phyloP scores from a whole-genome alignment of 345 rosid species.

The Kandelia obovata region DNA sequence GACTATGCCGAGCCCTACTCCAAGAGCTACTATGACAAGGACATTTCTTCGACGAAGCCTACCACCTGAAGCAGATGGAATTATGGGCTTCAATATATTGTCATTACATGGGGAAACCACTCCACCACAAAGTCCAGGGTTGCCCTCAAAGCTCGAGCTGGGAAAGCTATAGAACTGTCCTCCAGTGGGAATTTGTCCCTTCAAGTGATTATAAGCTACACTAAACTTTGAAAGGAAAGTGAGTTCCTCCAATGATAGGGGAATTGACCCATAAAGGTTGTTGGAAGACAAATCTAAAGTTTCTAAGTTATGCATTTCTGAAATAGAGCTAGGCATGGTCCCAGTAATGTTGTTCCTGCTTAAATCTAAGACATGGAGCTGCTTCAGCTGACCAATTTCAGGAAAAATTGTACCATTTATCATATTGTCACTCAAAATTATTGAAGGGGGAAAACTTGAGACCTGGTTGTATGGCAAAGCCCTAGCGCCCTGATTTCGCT shows the following conservation, averaged over 20 bases:
- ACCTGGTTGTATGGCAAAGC: constrained; percentile 75
- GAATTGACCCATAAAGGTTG: constrained; percentile 63
- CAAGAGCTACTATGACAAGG: constrained; percentile 56
- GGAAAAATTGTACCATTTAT: constrained; percentile 59
- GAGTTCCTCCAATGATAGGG: constrained; percentile 60
- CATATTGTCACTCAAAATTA: constrained; percentile 57
- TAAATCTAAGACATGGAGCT: constrained; percentile 85
- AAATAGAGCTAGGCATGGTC: constrained; percentile 59
- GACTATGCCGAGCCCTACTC: constrained; percentile 54
- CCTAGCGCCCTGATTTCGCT: constrained; percentile 60
- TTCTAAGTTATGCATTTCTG: constrained; percentile 72
- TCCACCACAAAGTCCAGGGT: constrained; percentile 68
- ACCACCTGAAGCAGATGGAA: constrained; percentile 31
- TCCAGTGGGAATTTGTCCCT: constrained; percentile 65
- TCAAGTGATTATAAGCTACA: constrained; percentile 73
- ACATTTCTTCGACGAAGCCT: constrained; percentile 56
- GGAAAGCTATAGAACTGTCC: constrained; percentile 91
- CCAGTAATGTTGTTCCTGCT: constrained; percentile 82
- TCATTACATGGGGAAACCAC: constrained; percentile 57
- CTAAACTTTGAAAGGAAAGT: constrained; percentile 81
- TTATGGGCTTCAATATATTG: constrained; percentile 37
- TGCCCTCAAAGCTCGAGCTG: constrained; percentile 86
- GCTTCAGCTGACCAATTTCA: constrained; percentile 69
- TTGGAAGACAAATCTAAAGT: constrained; percentile 69
- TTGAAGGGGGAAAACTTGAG: constrained; percentile 85